Evolutionary conservation across 176 grass and related monocot genomes (phyloP).

Genomic region (Puya raimondii): DNA sequence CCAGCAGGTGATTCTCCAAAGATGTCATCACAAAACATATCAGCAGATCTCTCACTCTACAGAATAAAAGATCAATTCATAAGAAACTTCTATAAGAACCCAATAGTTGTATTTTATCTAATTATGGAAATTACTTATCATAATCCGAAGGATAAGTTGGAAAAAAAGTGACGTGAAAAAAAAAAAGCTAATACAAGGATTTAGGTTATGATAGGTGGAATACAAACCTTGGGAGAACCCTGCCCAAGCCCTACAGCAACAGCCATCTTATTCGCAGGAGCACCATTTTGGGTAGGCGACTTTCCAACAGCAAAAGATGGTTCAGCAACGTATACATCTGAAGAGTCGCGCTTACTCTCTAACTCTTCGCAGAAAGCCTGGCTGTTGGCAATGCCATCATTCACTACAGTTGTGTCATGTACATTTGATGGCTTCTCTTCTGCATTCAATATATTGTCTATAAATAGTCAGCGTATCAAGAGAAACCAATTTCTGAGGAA

Average conservation of each 20-base stretch:
- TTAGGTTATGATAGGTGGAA: constrained; percentile 8
- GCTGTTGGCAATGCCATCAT: constrained; percentile 24
- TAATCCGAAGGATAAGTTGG: not conserved
- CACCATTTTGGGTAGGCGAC: constrained; percentile 46
- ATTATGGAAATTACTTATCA: not conserved
- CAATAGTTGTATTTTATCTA: not conserved
- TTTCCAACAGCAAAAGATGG: constrained; percentile 55
- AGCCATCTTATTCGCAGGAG: constrained; percentile 14
- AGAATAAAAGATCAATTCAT: constrained; percentile 13
- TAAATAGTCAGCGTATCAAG: not conserved
- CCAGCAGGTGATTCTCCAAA: constrained; percentile 89
- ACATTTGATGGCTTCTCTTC: constrained; percentile 11
- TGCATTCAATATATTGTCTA: constrained; percentile 3
- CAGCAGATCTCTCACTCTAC: constrained; percentile 79
- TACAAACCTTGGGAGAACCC: constrained; percentile 77
- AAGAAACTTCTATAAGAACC: not conserved
- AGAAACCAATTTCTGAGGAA: not conserved
- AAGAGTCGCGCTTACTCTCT: constrained; percentile 44
- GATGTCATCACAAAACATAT: constrained; percentile 97
- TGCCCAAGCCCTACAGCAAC: constrained; percentile 63
- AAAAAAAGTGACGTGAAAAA: not conserved
- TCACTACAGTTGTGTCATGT: constrained; percentile 13
- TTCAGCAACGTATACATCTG: constrained; percentile 42
- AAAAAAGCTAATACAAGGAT: not conserved
- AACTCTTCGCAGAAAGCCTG: constrained; percentile 5